Conservation (phyloP, 108 stramenopile genomes). For the Hondaea fermentalgiana region DNA sequence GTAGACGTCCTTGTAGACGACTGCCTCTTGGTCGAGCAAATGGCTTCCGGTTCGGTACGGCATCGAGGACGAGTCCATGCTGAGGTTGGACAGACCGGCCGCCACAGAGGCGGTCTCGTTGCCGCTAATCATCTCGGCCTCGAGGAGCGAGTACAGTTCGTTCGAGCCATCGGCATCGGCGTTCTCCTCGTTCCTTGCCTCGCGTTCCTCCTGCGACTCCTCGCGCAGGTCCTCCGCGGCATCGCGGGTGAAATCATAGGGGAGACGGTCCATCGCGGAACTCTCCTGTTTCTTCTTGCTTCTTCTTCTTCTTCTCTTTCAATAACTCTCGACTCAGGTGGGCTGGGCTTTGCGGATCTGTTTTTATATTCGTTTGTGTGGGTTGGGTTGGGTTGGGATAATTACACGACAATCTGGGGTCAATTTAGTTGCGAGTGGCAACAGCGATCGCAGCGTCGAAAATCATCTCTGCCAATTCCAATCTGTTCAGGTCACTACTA, state of each 20-base stretch:
- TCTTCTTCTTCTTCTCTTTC: too few relatives aligned
- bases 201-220: neutral
- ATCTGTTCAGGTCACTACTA: too few relatives aligned
- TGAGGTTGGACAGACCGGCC: neutral
- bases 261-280: too few relatives aligned
- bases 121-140: neutral
- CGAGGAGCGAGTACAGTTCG: neutral
- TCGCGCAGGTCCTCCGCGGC: neutral
- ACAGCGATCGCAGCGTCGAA: neutral
- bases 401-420: too few relatives aligned
- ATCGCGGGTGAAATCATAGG: neutral
- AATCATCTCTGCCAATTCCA: neutral
- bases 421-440: neutral
- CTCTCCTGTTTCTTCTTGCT: too few relatives aligned
- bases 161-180: neutral
- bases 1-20: conserved; percentile 5
- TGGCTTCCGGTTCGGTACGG: neutral
- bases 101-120: neutral
- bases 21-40: neutral
- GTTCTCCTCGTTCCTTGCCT: neutral
- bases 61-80: neutral
- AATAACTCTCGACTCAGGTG: too few relatives aligned
- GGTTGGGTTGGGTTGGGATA: neutral
- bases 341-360: too few relatives aligned
- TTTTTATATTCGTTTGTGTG: neutral